phyloP scores from a whole-genome alignment of 305 asterid genomes.

The Stenogyne calaminthoides region DNA sequence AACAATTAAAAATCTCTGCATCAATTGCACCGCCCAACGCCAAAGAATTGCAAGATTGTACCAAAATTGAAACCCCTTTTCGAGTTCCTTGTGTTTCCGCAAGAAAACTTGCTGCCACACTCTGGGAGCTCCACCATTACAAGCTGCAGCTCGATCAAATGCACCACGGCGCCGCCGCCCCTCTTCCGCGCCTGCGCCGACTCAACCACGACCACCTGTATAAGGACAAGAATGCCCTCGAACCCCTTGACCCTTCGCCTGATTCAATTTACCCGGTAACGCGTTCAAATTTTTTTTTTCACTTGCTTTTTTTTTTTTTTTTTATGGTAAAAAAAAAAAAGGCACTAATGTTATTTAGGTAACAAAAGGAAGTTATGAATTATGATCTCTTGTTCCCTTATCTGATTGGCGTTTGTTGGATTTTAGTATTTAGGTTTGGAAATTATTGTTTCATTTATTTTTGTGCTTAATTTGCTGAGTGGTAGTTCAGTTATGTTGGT shows the following conservation, averaged over 20 bases:
- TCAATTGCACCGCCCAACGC: background rate
- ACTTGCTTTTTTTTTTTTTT: background rate
- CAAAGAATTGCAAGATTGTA: conserved; percentile 26
- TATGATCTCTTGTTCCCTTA: background rate
- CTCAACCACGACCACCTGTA: conserved; percentile 49
- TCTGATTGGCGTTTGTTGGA: background rate
- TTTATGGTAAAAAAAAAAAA: background rate
- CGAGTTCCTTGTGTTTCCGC: conserved; percentile 60
- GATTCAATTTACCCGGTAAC: conserved; percentile 71
- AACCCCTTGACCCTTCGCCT: conserved; percentile 71
- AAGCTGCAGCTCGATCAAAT: conserved; percentile 50
- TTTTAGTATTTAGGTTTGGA: background rate
- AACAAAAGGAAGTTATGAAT: background rate
- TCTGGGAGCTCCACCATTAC: conserved; percentile 79
- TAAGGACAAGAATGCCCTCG: conserved; percentile 41
- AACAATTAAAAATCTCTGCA: conserved; percentile 23
- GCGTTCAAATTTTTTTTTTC: background rate
- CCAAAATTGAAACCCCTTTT: conserved; percentile 31
- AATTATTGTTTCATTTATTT: background rate
- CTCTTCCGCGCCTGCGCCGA: conserved; percentile 69
- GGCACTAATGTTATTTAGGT: background rate
- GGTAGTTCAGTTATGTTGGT: background rate
- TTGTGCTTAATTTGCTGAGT: background rate
- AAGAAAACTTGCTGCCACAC: conserved; percentile 82
- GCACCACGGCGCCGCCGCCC: conserved; percentile 54